These are phyloP conservation scores for Phytophthora litchii DNA, from an alignment of 352 stramenopile genomes.

Conservation along the genomic window DNA sequence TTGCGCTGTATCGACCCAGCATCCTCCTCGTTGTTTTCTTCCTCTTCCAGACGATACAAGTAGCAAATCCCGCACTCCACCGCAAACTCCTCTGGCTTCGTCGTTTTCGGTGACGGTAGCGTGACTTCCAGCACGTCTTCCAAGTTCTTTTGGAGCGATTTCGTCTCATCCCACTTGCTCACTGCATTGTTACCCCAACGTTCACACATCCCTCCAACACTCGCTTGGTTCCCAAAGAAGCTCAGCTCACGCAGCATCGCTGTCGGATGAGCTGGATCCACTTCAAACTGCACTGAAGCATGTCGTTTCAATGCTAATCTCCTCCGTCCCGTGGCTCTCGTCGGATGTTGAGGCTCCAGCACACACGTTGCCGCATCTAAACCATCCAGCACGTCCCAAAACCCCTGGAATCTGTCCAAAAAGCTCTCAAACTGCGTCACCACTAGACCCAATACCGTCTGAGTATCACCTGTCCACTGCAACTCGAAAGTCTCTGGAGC, in stretches of 20 bases:
- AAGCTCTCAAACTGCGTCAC: constrained; percentile 63
- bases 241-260: constrained; percentile 58
- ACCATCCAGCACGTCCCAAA: constrained; percentile 83
- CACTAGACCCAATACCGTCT: constrained; percentile 33
- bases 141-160: constrained; percentile 68
- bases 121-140: constrained; percentile 57
- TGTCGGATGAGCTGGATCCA: constrained; percentile 48
- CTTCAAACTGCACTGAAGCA: constrained; percentile 77
- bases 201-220: constrained; percentile 55
- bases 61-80: constrained; percentile 92
- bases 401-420: constrained; percentile 66
- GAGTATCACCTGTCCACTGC: constrained; percentile 25
- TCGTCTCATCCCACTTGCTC: constrained; percentile 64
- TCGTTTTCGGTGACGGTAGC: constrained; percentile 63
- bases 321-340: constrained; percentile 62
- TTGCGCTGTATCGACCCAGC: neutral
- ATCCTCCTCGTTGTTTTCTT: constrained; percentile 16
- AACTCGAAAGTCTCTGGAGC: constrained; percentile 60
- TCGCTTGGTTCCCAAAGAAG: constrained; percentile 81
- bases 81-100: constrained; percentile 68
- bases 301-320: constrained; percentile 71
- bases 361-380: constrained; percentile 77
- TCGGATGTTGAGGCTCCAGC: constrained; percentile 73
- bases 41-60: constrained; percentile 69
- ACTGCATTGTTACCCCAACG: constrained; percentile 58